These are phyloP conservation scores for Dittrichia graveolens DNA, from an alignment of 129 eudicot genomes.

Conservation along the genomic window DNA sequence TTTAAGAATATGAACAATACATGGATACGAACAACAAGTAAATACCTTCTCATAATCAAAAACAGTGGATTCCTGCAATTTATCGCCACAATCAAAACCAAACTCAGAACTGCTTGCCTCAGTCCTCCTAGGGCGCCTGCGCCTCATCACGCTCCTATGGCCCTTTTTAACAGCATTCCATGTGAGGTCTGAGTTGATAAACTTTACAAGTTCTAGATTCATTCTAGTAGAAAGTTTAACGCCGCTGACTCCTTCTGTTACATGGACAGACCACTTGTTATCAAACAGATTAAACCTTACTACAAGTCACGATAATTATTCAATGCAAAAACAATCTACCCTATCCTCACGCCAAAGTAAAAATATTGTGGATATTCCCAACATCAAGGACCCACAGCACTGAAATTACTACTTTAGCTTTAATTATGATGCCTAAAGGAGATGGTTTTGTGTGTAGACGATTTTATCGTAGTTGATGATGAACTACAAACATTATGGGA, in stretches of 20 bases:
- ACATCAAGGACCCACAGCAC: constrained; percentile 29
- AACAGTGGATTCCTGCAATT: constrained; percentile 40
- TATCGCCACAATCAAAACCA: constrained; percentile 26
- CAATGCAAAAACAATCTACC: constrained; percentile 4
- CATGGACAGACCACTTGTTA: constrained; percentile 22
- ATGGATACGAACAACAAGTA: neutral
- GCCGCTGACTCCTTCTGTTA: constrained; percentile 16
- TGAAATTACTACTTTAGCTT: constrained; percentile 22
- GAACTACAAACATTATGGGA: constrained; percentile 9
- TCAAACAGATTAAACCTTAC: constrained; percentile 1
- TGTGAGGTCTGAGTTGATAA: constrained; percentile 46
- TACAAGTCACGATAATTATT: constrained; percentile 9
- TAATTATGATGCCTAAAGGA: constrained; percentile 12
- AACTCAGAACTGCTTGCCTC: constrained; percentile 30
- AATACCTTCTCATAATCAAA: constrained; percentile 69
- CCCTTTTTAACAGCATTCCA: constrained; percentile 76
- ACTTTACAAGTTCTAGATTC: constrained; percentile 48
- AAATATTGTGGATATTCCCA: constrained; percentile 19
- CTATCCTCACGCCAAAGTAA: constrained; percentile 7
- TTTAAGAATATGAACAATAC: neutral
- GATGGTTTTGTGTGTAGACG: constrained; percentile 7
- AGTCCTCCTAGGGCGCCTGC: constrained; percentile 40
- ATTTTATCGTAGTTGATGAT: neutral
- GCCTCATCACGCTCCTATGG: constrained; percentile 44
- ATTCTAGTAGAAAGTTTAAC: neutral